Evolutionary conservation across 2,329 filamentous ascomycete genomes (phyloP), one percentile per base, ranked within the genome.

Genomic region (Phyllosticta citriasiana): DNA sequence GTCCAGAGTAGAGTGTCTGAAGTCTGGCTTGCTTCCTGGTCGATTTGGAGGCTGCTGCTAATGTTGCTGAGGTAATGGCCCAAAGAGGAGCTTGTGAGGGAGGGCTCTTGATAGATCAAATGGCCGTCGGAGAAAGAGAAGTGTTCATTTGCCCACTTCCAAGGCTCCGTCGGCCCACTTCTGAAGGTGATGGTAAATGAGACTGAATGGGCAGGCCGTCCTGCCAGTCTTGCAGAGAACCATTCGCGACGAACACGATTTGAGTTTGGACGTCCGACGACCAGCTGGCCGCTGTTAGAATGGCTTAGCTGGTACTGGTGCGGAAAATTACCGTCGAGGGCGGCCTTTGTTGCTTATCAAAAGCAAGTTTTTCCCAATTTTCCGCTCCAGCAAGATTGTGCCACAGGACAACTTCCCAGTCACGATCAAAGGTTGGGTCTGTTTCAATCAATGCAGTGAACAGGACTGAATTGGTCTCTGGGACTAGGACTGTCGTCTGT

Each of bases 321-420:
- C n/a, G 14, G 51, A 19, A 52, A 10, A 53, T 47, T 58, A 59
- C 52, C 55, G 51, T 12, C 30, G 53, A 52, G 7, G n/a, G 14
- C 40, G 14, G 52, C n/a, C 1, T 52, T 52, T 47, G 40, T 16
- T 50, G 54, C 60, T 5, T 40, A 6, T 47, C 8, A 6, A 62
- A 40, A 22, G 33, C 12, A 4, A 83, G 77, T 24, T 69, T 87
- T 81, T 69, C 76, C 82, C 79, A 92, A 76, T 73, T 74, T 63
- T 84, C 81, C 78, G 65, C 79, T 40, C 71, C 78, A 26, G 76
- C 71, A 57, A 82, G 81, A 66, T 88, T 85, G 64, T 89, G 84
- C 89, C 91, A 96, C 7, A 95, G 74, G 16, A 83, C 83, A 33
- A 91, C 82, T 66, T 94, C 82, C 87, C 89, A 94, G 22, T 79